phyloP scores from a whole-genome alignment of 1,139 yeast species.

The Taphrina confusa region DNA sequence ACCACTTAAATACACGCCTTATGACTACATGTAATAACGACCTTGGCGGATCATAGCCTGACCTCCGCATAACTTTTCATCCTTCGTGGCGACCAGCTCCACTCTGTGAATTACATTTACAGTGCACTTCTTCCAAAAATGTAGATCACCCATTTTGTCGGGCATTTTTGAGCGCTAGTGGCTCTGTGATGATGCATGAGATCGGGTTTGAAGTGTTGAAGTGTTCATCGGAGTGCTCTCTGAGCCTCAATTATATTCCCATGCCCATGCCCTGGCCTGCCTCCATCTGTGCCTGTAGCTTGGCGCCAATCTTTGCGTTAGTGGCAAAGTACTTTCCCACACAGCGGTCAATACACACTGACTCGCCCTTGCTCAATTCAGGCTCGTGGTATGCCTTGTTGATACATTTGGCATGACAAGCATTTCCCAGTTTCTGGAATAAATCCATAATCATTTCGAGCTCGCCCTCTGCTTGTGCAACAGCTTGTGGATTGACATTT shows the following conservation, averaged over 20 bases:
- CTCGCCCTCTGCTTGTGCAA: constrained; percentile 39
- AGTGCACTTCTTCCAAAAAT: too few species aligned
- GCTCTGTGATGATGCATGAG: too few species aligned
- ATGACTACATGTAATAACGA: constrained; percentile 7
- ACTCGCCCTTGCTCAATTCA: constrained; percentile 78
- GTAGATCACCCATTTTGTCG: too few species aligned
- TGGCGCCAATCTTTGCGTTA: constrained; percentile 81
- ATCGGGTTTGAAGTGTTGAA: too few species aligned
- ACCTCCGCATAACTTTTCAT: too few species aligned
- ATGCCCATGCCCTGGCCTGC: constrained; percentile 34
- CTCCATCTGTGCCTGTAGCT: constrained; percentile 29
- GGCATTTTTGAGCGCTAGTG: too few species aligned
- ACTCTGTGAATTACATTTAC: too few species aligned
- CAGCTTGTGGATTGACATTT: constrained; percentile 38
- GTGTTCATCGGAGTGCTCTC: neutral
- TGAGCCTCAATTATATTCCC: constrained; percentile 15
- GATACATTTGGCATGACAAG: constrained; percentile 89
- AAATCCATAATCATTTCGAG: constrained; percentile 38
- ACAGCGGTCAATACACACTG: constrained; percentile 93
- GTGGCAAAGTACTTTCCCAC: constrained; percentile 96
- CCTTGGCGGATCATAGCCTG: too few species aligned
- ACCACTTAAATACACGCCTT: constrained; percentile 15
- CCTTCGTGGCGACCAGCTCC: too few species aligned
- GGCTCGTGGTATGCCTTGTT: constrained; percentile 64
- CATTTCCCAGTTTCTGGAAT: constrained; percentile 37